phyloP scores from a whole-genome alignment of 805 yeast genomes.

The Wickerhamomyces queroliae region DNA sequence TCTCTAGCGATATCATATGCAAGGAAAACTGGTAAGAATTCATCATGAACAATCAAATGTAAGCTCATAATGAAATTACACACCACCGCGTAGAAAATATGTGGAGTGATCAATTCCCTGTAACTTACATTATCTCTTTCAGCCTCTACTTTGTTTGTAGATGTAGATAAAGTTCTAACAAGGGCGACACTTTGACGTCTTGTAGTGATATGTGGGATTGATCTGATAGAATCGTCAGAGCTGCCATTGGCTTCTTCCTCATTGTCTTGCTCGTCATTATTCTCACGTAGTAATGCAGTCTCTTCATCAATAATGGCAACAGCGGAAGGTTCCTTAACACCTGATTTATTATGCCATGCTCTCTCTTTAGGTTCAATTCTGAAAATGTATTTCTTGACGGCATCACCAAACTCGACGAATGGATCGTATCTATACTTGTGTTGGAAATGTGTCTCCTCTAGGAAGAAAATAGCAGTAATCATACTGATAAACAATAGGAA shows the following conservation, averaged over 20 bases:
- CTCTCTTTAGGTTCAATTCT: constrained; percentile 18
- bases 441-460: constrained; percentile 47
- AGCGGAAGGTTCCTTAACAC: background rate
- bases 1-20: constrained; percentile 31
- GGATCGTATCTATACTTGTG: constrained; percentile 33
- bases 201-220: constrained; percentile 20
- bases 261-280: constrained; percentile 3
- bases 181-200: constrained; percentile 27
- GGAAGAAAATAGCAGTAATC: constrained; percentile 35
- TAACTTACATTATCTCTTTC: constrained; percentile 12
- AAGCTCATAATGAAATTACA: constrained; percentile 39
- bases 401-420: constrained; percentile 42
- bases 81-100: constrained; percentile 28
- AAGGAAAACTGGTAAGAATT: constrained; percentile 50
- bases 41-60: constrained; percentile 43
- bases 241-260: background rate
- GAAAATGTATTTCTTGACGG: constrained; percentile 13
- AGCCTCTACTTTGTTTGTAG: constrained; percentile 24
- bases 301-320: constrained; percentile 8
- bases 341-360: constrained; percentile 19
- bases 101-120: constrained; percentile 23
- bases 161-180: constrained; percentile 26
- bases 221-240: constrained; percentile 21
- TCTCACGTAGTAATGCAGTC: constrained; percentile 13
- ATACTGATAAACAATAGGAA: constrained; percentile 29